Percentiles rank a stretch among this genome's conserved stretches.
Conservation (phyloP, 2,329 filamentous ascomycete genomes). For the Colletotrichum cordylinicola region DNA sequence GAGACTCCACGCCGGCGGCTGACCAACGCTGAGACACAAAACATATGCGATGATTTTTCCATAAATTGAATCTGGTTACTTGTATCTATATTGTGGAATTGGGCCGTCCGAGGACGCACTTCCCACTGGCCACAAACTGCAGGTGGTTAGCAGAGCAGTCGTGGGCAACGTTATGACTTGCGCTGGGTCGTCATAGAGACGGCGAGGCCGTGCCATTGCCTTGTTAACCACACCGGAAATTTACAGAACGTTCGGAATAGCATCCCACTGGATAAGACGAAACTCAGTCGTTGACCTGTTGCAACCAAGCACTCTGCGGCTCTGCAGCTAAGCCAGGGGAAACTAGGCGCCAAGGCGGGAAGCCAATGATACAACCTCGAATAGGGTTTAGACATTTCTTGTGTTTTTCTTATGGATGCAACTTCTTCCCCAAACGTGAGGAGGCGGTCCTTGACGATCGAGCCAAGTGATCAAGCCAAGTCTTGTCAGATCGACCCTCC, state of each 20-base stretch:
- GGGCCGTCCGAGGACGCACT: neutral
- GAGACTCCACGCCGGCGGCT: neutral
- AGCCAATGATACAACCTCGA: neutral
- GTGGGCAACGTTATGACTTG: neutral
- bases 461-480: neutral
- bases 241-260: neutral
- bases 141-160: neutral
- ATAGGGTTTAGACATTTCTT: neutral
- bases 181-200: neutral
- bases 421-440: neutral
- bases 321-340: neutral
- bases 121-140: neutral
- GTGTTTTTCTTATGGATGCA: neutral
- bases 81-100: neutral
- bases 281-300: neutral
- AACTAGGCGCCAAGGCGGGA: neutral
- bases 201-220: neutral
- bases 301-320: neutral
- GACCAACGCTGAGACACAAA: neutral
- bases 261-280: neutral
- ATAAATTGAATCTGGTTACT: neutral
- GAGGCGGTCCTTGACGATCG: neutral
- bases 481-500: neutral
- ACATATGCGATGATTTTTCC: too few relatives aligned
- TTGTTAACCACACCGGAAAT: neutral